Conservation (phyloP, 768 basidiomycete genomes). For the Rubroboletus satanas region DNA sequence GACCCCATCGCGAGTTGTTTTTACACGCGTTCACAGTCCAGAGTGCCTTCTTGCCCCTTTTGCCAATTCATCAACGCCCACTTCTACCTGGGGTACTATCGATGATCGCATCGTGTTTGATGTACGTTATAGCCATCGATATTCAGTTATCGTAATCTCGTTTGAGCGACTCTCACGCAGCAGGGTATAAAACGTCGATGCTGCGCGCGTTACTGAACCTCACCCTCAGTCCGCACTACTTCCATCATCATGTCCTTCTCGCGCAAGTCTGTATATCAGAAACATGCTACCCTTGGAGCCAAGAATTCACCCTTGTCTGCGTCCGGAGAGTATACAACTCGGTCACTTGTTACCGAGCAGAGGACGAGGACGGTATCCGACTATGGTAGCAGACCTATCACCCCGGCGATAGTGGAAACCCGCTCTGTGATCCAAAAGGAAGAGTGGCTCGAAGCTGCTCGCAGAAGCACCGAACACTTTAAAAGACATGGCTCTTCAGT, state of each 20-base stretch:
- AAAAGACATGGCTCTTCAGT: slow-evolving; percentile 27
- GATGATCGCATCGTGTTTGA: slow-evolving; percentile 16
- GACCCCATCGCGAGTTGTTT: not conserved
- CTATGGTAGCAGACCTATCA: slow-evolving; percentile 17
- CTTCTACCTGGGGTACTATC: not conserved
- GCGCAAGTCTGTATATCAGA: slow-evolving; percentile 7
- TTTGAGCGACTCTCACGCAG: not conserved
- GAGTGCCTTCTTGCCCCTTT: slow-evolving; percentile 8
- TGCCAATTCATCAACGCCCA: slow-evolving; percentile 1
- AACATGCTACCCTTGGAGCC: slow-evolving; percentile 3
- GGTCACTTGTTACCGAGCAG: slow-evolving; percentile 4
- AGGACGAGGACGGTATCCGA: slow-evolving; percentile 18
- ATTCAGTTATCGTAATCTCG: not conserved
- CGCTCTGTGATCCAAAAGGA: slow-evolving; percentile 23
- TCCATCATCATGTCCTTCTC: slow-evolving; percentile 17
- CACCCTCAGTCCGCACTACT: not conserved
- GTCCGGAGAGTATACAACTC: slow-evolving; percentile 7
- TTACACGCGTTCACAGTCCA: slow-evolving; percentile 2
- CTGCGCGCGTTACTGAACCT: not conserved
- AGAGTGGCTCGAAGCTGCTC: slow-evolving; percentile 29
- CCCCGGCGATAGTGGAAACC: slow-evolving; percentile 10
- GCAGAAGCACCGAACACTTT: slow-evolving; percentile 30
- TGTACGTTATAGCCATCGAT: not conserved
- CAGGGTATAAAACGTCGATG: slow-evolving; percentile 13
- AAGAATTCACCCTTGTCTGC: slow-evolving; percentile 14